Evolutionary conservation across 257 asterid genomes (phyloP), one percentile per base, ranked within the genome.

Genomic region (Catharanthus roseus): DNA sequence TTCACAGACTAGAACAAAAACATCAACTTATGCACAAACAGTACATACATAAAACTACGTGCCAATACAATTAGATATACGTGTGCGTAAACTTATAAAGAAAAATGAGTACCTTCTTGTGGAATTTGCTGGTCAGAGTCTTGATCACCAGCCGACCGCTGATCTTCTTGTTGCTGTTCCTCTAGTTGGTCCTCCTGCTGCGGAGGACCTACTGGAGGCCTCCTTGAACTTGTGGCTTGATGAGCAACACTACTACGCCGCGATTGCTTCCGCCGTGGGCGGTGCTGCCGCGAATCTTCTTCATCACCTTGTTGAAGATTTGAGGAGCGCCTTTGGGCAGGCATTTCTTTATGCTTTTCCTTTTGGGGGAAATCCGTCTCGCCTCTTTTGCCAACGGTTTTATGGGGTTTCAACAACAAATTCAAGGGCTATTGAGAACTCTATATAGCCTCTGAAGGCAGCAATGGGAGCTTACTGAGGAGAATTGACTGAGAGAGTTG

Each of bases 291-390:
- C 1, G 68, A 73, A 38, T 67, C 67, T 64, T 51, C 76, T 23
- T 80, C 77, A 33, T 71, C 72, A 64, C 56, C 69, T 8, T 67
- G 80, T 12, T 68, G 78, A 55, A 26, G 72, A 73, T 67, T 75
- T 31, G 84, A 73, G 6, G 76, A 42, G 42, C 81, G 77, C 61
- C 67, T 81, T 36, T 72, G 76, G 19, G 76, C 78, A 42, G 85
- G 76, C 85, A 81, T 81, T 71, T 73, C 24, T 10, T 0, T 67
- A 10, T 8, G 10, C 33, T n/a, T 55, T 28, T 31, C n/a, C 45
- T 13, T 10, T 47, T 49, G 34, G 69, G 11, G 61, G 42, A 42
- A 19, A 69, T 34, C 24, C 26, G 60, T 55, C 34, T 41, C 5
- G 29, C 56, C 23, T 56, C 23, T 15, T 13, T 44, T 23, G 47